Percentiles rank a stretch among this genome's conserved stretches.
Evolutionary conservation across 2,329 filamentous ascomycete species (phyloP).

Genomic region (Ascochyta fabae): DNA sequence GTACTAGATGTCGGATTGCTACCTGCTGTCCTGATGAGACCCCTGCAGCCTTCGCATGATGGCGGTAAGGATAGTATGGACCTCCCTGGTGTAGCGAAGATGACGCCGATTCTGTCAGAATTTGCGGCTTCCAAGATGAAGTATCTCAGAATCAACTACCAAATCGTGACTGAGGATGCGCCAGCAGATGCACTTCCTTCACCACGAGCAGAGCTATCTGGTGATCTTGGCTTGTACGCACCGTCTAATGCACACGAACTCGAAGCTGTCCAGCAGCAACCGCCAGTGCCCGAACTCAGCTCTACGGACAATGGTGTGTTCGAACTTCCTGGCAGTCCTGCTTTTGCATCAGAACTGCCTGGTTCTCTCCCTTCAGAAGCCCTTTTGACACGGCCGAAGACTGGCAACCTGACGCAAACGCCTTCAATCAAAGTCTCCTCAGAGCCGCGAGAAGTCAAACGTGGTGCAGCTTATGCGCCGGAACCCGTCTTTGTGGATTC

Average conservation of each 20-base stretch:
- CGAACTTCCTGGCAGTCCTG: slow-evolving; percentile 39
- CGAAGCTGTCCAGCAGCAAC: slow-evolving; percentile 20
- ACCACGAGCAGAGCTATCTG: slow-evolving; percentile 37
- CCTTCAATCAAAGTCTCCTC: slow-evolving; percentile 36
- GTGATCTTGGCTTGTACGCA: slow-evolving; percentile 25
- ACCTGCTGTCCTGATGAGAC: slow-evolving; percentile 27
- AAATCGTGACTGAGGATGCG: slow-evolving; percentile 58
- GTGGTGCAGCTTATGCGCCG: slow-evolving; percentile 55
- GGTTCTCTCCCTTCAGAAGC: slow-evolving; percentile 25
- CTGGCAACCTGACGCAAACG: not conserved
- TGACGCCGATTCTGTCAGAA: slow-evolving; percentile 59
- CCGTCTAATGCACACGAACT: slow-evolving; percentile 38
- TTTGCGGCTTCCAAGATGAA: slow-evolving; percentile 57
- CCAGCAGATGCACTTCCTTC: slow-evolving; percentile 21
- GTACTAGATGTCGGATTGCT: slow-evolving; percentile 63
- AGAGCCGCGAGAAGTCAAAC: slow-evolving; percentile 44
- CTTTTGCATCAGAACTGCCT: slow-evolving; percentile 34
- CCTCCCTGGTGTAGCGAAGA: slow-evolving; percentile 60
- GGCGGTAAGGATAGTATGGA: slow-evolving; percentile 31
- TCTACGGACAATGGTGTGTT: slow-evolving; percentile 22
- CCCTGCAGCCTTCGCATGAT: slow-evolving; percentile 31
- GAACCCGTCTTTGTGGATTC: slow-evolving; percentile 48
- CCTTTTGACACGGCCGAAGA: no score
- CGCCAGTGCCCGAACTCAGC: slow-evolving; percentile 32
- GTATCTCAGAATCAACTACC: slow-evolving; percentile 63